Evolutionary conservation across 2,329 filamentous ascomycete genomes (phyloP).

Genomic region (Nemania bipapillata): DNA sequence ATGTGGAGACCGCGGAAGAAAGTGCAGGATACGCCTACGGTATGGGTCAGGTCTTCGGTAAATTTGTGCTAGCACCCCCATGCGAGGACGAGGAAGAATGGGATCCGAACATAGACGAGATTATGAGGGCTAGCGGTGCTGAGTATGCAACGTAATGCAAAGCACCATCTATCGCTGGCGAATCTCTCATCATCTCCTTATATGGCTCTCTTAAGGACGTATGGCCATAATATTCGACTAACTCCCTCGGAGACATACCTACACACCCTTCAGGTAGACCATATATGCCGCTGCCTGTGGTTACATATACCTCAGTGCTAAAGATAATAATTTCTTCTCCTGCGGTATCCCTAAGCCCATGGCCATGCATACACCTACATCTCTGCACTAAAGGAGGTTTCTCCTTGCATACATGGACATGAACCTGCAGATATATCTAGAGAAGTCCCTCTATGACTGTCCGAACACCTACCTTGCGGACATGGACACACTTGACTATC

Average conservation of each 20-base stretch:
- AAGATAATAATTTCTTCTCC: neutral
- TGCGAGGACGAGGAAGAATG: constrained; percentile 69
- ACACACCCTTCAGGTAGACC: neutral
- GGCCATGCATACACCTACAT: neutral
- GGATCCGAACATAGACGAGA: constrained; percentile 56
- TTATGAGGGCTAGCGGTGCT: constrained; percentile 41
- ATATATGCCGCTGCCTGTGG: neutral
- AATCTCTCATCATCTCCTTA: neutral
- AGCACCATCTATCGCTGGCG: neutral
- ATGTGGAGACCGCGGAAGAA: constrained; percentile 57
- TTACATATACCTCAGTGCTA: neutral
- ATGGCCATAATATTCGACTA: neutral
- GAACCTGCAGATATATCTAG: neutral
- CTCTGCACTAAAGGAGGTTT: neutral
- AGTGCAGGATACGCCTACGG: constrained; percentile 64
- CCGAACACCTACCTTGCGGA: neutral
- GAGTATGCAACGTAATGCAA: constrained; percentile 19
- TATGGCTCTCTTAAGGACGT: neutral
- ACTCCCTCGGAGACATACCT: neutral
- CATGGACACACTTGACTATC: neutral
- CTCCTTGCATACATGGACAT: too few species aligned
- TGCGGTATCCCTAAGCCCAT: neutral
- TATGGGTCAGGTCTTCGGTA: constrained; percentile 72
- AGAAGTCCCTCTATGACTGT: neutral
- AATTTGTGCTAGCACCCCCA: constrained; percentile 68